phyloP scores from a whole-genome alignment of 1,139 yeast species.

The Geotrichum aggregatum region DNA sequence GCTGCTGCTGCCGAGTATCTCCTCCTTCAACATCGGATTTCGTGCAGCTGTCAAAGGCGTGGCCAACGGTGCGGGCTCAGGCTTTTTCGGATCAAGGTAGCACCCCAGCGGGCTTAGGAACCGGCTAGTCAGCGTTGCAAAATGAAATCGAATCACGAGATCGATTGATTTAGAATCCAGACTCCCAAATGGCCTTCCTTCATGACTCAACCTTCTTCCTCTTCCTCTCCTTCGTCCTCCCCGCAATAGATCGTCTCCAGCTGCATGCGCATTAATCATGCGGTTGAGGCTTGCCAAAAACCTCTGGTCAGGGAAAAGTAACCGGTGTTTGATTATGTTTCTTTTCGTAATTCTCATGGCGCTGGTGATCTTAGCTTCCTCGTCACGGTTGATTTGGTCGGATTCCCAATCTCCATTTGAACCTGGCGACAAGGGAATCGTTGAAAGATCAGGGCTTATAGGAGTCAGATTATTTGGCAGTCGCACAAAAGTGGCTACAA shows the following conservation, averaged over 20 bases:
- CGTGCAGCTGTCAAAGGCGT: background rate
- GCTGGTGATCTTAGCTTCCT: constrained; percentile 15
- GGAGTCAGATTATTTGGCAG: constrained; percentile 3
- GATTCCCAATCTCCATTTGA: background rate
- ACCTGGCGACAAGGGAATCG: background rate
- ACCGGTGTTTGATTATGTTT: constrained; percentile 20
- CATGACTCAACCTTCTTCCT: constrained; percentile 4
- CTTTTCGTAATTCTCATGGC: constrained; percentile 20
- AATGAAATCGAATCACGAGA: constrained; percentile 26
- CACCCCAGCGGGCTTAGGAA: constrained; percentile 27
- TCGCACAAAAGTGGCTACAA: constrained; percentile 10
- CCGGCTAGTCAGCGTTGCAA: constrained; percentile 30
- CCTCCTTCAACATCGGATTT: background rate
- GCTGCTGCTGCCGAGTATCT: background rate
- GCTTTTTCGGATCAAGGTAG: constrained; percentile 4
- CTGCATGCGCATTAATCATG: constrained; percentile 16
- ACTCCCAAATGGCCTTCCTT: too few species aligned
- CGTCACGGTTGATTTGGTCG: constrained; percentile 10
- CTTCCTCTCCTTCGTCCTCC: too few species aligned
- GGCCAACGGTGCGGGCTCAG: background rate
- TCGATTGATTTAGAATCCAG: constrained; percentile 21
- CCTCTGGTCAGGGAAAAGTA: constrained; percentile 26
- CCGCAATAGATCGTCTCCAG: constrained; percentile 4
- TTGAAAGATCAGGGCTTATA: constrained; percentile 7
- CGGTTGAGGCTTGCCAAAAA: constrained; percentile 21